Base-by-base conservation (phyloP, 257 asterid species). In the Handroanthus guayacan region DNA sequence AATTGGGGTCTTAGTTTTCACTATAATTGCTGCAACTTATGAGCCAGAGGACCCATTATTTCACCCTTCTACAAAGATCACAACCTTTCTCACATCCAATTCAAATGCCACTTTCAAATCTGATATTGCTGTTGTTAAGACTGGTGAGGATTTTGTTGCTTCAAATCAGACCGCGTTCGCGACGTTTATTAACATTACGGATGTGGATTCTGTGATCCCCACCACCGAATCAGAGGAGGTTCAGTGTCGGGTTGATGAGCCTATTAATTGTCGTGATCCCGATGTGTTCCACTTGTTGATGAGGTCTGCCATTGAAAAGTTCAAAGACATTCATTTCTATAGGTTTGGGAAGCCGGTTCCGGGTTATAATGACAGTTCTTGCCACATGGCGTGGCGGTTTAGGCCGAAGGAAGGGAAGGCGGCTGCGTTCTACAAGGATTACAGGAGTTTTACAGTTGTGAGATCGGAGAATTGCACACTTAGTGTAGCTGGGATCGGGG, bases 371-470 rank as follows among this genome's bases (percentile, higher is more conserved):
- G 89, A 74, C 3, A 82, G 58, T 44, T 86, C 97, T 36, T 95
- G 99, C 76, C 99, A 95, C 87, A 95, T 95, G 99, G 99, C 97
- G 9, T 95, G 98, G 98, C 65, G 99, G 77, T 95, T 95, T 79
- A 92, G 97, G 89, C 98, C 99, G 4, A 92, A 89, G 76, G 99
- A 95, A 66, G 98, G 97, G 39, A 92, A 94, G 78, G 86, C 91
- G 3, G 96, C 98, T 36, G 84, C 97, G 0, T 86, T 95, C 72
- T 89, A 95, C 65, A 92, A 95, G 81, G 99, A 95, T 75, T 92
- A 95, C 54, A 74, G 98, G 82, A 91, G 87, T 74, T 95, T 95
- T 75, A 75, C 83, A 6, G 65, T 94, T 11, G 78, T 63, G 71
- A 83, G 86, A 70, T 86, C 88, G 0, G 89, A 90, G 8, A 90